phyloP scores from a whole-genome alignment of 2,329 filamentous ascomycete genomes.

The Achaetomium macrosporum region DNA sequence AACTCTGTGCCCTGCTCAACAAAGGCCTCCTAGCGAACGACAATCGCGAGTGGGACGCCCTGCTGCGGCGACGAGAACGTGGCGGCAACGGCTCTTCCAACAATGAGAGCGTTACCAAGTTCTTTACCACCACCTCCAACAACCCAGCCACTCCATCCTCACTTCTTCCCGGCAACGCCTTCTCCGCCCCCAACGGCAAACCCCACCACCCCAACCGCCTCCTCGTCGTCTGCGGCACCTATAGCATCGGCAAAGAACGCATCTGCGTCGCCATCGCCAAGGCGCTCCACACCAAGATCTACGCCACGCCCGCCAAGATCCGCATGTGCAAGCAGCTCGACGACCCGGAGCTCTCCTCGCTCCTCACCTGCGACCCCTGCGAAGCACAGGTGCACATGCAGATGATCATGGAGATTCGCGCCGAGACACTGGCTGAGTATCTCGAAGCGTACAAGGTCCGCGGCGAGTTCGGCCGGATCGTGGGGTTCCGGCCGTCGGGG shows the following conservation, averaged over 20 bases:
- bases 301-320: conserved; percentile 75
- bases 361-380: conserved; percentile 72
- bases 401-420: conserved; percentile 85
- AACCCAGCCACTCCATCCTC: conserved; percentile 11
- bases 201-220: conserved; percentile 54
- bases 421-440: conserved; percentile 88
- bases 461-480: conserved; percentile 69
- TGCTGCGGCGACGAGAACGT: conserved; percentile 31
- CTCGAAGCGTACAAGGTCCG: conserved; percentile 66
- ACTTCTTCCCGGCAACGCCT: conserved; percentile 22
- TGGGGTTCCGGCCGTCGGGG: conserved; percentile 87
- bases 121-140: conserved; percentile 35
- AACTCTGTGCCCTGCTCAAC: conserved; percentile 63
- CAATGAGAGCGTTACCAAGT: conserved; percentile 45
- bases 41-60: conserved; percentile 42
- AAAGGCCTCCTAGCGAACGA: conserved; percentile 31
- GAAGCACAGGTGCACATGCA: conserved; percentile 98
- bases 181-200: conserved; percentile 21
- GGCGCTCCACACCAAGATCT: conserved; percentile 83
- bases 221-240: conserved; percentile 90
- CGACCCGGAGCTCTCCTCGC: conserved; percentile 70
- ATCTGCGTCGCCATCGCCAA: conserved; percentile 90
- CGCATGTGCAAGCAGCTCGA: conserved; percentile 79
- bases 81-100: conserved; percentile 30
- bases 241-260: conserved; percentile 95